A percentile compares a stretch with the other conserved stretches of the same genome.
Evolutionary conservation across 352 stramenopile species (phyloP).

Genomic region (Phytopythium montanum): DNA sequence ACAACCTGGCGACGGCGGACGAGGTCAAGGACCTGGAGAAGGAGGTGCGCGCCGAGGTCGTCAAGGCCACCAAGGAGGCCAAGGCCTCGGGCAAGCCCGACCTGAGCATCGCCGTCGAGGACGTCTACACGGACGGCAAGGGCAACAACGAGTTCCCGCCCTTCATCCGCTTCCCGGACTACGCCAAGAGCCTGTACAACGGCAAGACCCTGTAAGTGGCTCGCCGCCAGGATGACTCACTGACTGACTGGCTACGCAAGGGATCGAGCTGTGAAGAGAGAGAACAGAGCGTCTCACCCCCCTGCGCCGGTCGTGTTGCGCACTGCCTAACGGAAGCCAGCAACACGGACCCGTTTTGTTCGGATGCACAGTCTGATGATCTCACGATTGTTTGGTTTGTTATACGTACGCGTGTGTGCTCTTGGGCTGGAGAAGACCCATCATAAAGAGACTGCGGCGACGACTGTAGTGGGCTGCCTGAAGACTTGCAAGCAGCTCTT

Average conservation of each 20-base stretch:
- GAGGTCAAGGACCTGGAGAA: slow-evolving; percentile 99
- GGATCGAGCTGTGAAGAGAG: not conserved
- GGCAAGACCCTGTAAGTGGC: slow-evolving; percentile 59
- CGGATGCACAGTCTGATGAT: not conserved
- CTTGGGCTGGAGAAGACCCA: not conserved
- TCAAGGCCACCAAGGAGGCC: slow-evolving; percentile 92
- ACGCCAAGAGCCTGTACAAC: slow-evolving; percentile 92
- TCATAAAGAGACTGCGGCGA: slow-evolving; percentile 1
- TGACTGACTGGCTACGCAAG: not conserved
- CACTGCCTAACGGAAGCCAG: not conserved
- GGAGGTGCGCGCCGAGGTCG: slow-evolving; percentile 97
- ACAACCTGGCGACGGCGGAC: slow-evolving; percentile 91
- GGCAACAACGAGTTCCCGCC: slow-evolving; percentile 90
- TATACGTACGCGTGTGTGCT: slow-evolving; percentile 1
- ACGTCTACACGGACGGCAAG: slow-evolving; percentile 91
- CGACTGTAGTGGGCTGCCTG: not conserved
- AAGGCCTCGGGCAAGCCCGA: slow-evolving; percentile 72
- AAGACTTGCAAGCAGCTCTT: not conserved
- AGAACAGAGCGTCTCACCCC: not conserved
- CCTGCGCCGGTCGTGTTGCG: not conserved
- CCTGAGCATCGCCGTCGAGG: slow-evolving; percentile 54
- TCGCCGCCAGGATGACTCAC: too few species aligned
- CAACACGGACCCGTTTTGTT: slow-evolving; percentile 6
- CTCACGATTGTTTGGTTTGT: too few species aligned
- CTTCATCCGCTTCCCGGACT: slow-evolving; percentile 98